Evolutionary conservation across 495 filamentous ascomycete genomes (phyloP).

Genomic region (Daldinia concentrica): DNA sequence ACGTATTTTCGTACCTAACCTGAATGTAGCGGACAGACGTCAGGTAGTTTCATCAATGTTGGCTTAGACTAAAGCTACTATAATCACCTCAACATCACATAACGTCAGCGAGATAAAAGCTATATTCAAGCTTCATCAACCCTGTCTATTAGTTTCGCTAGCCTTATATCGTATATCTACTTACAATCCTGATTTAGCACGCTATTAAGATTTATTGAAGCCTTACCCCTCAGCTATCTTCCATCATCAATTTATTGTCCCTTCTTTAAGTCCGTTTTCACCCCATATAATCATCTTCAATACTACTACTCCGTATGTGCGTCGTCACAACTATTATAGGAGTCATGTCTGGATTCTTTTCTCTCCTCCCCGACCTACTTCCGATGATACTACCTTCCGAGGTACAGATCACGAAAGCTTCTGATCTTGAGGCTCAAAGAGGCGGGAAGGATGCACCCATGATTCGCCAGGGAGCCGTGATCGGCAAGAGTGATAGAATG

Average conservation of each 20-base stretch:
- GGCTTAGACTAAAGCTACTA: conserved; percentile 1
- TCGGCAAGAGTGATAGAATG: conserved; percentile 66
- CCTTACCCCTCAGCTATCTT: conserved; percentile 6
- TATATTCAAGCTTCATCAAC: conserved; percentile 14
- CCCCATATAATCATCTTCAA: neutral
- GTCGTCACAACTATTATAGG: conserved; percentile 28
- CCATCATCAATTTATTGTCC: conserved; percentile 1
- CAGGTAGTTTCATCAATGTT: neutral
- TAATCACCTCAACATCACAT: conserved; percentile 21
- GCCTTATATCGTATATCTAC: neutral
- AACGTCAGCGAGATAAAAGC: conserved; percentile 7
- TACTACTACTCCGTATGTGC: conserved; percentile 20
- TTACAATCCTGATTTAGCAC: neutral
- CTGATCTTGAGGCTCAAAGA: conserved; percentile 52
- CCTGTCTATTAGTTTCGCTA: neutral
- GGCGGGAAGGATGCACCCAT: conserved; percentile 39
- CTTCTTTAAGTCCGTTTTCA: conserved; percentile 11
- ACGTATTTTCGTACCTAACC: conserved; percentile 4
- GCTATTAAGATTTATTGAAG: conserved; percentile 3
- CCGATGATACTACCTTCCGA: conserved; percentile 60
- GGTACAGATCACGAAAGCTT: conserved; percentile 55
- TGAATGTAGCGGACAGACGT: conserved; percentile 1
- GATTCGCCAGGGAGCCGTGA: conserved; percentile 63
- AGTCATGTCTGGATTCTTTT: conserved; percentile 58
- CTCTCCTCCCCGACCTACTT: conserved; percentile 59